Conservation (phyloP, 2,329 filamentous ascomycete genomes). For the Immersiporthe knoxdaviesiana region DNA sequence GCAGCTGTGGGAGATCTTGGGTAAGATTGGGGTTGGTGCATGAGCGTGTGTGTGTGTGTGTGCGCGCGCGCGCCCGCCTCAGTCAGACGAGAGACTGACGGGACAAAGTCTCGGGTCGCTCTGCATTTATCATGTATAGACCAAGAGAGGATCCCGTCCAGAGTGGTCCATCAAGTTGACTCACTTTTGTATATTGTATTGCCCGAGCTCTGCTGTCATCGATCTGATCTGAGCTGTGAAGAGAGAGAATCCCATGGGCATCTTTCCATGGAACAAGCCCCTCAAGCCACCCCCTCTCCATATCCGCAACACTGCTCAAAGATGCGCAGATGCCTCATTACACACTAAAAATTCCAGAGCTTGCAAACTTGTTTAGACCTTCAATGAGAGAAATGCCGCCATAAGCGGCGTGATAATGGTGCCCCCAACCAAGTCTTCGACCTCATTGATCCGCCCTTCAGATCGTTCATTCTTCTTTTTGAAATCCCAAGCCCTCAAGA, state of each 20-base stretch:
- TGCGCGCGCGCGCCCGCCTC: too few species aligned
- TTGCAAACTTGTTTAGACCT: background rate
- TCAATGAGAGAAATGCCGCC: background rate
- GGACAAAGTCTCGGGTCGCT: too few species aligned
- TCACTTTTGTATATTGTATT: background rate
- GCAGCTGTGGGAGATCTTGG: slow-evolving; percentile 46
- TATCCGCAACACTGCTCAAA: background rate
- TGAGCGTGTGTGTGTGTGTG: background rate
- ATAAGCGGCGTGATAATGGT: background rate
- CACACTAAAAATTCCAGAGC: background rate
- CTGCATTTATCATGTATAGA: too few species aligned
- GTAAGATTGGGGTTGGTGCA: slow-evolving; percentile 44
- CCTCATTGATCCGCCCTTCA: too few species aligned
- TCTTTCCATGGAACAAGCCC: background rate
- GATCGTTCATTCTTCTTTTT: background rate
- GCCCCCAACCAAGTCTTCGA: background rate
- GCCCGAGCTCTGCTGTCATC: background rate
- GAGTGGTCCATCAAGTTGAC: background rate
- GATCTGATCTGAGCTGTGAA: background rate
- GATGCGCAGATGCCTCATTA: background rate
- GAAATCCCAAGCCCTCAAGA: background rate
- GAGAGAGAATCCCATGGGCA: background rate
- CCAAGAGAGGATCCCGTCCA: too few species aligned
- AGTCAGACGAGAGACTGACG: too few species aligned
- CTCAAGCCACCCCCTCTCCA: background rate